phyloP scores from a whole-genome alignment of 768 basidiomycete genomes.

The Trametes gibbosa region DNA sequence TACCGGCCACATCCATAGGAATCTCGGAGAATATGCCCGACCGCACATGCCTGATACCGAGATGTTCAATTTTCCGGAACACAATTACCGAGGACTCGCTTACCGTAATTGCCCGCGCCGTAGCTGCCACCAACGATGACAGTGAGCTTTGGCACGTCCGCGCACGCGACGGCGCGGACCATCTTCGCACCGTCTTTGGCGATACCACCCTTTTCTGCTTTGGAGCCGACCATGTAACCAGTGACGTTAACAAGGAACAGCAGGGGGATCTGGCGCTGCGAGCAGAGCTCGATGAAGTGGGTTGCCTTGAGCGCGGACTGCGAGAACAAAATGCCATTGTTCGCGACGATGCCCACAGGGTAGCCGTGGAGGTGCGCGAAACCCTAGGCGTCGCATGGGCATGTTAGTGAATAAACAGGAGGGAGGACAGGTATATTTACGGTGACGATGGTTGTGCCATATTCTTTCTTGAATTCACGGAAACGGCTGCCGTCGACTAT shows the following conservation, averaged over 20 bases:
- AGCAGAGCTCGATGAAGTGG: constrained; percentile 93
- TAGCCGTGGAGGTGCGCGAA: constrained; percentile 88
- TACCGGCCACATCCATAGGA: constrained; percentile 99
- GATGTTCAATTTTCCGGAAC: constrained; percentile 2
- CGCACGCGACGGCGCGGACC: constrained; percentile 93
- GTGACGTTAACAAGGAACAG: constrained; percentile 97
- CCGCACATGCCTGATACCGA: constrained; percentile 80
- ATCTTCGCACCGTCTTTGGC: constrained; percentile 97
- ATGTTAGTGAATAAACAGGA: neutral
- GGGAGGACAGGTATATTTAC: constrained; percentile 40
- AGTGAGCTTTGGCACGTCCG: constrained; percentile 91
- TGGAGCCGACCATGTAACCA: constrained; percentile 97
- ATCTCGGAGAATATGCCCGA: constrained; percentile 91
- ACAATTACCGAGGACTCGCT: constrained; percentile 19
- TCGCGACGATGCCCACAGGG: constrained; percentile 88
- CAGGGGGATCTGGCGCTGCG: constrained; percentile 84
- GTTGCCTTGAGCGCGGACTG: constrained; percentile 92
- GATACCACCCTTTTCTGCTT: constrained; percentile 91
- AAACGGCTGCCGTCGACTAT: constrained; percentile 90
- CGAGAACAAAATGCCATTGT: constrained; percentile 94
- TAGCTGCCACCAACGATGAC: constrained; percentile 92
- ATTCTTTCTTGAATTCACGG: constrained; percentile 95
- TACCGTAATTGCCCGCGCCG: constrained; percentile 94
- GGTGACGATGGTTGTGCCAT: constrained; percentile 86
- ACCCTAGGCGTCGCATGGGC: constrained; percentile 48